A percentile compares a stretch with the other conserved stretches of the same genome.
Conservation (phyloP, 208 protist species). For the Crithidia bombi region DNA sequence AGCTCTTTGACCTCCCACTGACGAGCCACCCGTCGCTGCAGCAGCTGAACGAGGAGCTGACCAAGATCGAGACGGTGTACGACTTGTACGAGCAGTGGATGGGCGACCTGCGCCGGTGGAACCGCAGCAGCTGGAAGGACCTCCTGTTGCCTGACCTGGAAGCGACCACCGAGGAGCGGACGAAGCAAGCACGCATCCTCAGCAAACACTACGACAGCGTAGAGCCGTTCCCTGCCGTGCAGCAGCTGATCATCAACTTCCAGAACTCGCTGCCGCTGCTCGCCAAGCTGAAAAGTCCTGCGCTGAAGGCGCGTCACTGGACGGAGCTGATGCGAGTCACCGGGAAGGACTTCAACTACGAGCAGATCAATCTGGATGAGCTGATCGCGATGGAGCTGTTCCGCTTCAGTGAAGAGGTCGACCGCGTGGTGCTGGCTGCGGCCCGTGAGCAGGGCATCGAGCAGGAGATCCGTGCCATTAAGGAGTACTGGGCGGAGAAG, state of each 20-base stretch:
- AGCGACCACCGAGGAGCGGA: conserved; percentile 93
- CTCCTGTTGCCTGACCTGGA: conserved; percentile 95
- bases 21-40: conserved; percentile 93
- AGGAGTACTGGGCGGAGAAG: conserved; percentile 94
- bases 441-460: conserved; percentile 97
- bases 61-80: conserved; percentile 92
- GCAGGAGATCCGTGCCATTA: conserved; percentile 94
- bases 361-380: conserved; percentile 97
- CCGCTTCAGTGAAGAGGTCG: conserved; percentile 94
- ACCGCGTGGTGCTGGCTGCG: conserved; percentile 93
- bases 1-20: conserved; percentile 96
- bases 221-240: conserved; percentile 87
- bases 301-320: conserved; percentile 98
- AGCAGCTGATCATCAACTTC: conserved; percentile 96
- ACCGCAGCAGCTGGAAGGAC: conserved; percentile 96
- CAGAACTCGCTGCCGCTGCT: conserved; percentile 96
- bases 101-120: conserved; percentile 93
- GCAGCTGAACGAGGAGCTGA: conserved; percentile 92
- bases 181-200: conserved; percentile 84
- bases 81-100: conserved; percentile 94
- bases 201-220: conserved; percentile 88
- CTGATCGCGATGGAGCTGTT: conserved; percentile 98
- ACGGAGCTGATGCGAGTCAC: conserved; percentile 96
- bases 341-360: conserved; percentile 94
- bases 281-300: conserved; percentile 96